Base-by-base conservation (phyloP, 106 monocot genomes). In the Apostasia ramifera region DNA sequence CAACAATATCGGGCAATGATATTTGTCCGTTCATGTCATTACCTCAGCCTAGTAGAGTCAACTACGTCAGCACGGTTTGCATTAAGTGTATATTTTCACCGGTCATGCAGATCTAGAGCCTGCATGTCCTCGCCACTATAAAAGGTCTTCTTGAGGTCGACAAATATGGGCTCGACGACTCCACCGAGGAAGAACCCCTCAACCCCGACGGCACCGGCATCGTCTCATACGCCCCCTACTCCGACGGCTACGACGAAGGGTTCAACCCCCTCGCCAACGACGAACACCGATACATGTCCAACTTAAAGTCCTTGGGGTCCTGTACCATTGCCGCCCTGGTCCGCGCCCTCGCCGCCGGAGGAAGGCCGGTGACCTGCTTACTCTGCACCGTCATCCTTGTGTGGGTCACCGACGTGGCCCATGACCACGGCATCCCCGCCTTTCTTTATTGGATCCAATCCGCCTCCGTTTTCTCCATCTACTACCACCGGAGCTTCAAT, bases 371-470 rank as follows among this genome's bases (percentile, higher is more conserved):
- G 26, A 77, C 77, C 11, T 74, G 68, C 61, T 53, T 87, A 2
- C 61, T 87, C 4, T 78, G 78, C 70, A 77, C 82, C n/a, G 11
- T 82, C 54, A 40, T 82, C 45, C 26, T 81, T 6, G n/a, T 77
- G 1, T 91, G 87, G 87, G 91, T 39, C 2, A 37, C 66, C 51
- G 85, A 73, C 57, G 71, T 88, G 1, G 88, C 81, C 1, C 39
- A 37, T 1, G 42, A 42, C 1, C 69, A 73, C 50, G 76, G 66
- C 50, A 43, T 86, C 62, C 89, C 83, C 5, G 57, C 70, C 0
- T 56, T 53, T 1, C 67, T 70, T 40, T 84, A 75, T 66, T 93
- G 93, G 88, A 84, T 89, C 66, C 93, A 93, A 51, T 80, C 89
- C 1, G 93, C 86, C 48, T 58, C 81, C 43, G 73, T 78, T 44